Evolutionary conservation across 2,329 filamentous ascomycete genomes (phyloP).

Genomic region (Aspergillus sp.): DNA sequence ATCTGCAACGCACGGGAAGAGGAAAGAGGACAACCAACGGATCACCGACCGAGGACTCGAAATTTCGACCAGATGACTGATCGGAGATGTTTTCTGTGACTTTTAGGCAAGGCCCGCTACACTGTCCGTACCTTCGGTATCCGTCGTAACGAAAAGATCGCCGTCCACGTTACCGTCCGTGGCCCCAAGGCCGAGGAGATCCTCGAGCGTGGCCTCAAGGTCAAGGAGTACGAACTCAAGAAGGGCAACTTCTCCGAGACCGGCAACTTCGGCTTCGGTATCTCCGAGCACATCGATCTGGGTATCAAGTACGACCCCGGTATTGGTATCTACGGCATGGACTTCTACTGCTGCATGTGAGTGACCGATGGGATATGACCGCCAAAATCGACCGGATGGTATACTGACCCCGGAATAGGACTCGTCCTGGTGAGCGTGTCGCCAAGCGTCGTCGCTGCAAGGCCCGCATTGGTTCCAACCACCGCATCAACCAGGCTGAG

Average conservation of each 20-base stretch:
- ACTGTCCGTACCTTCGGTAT: slow-evolving; percentile 99
- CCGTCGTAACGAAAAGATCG: slow-evolving; percentile 99
- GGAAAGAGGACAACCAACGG: not conserved
- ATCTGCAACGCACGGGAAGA: slow-evolving; percentile 2
- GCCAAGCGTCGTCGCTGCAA: slow-evolving; percentile 90
- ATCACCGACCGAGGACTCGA: not conserved
- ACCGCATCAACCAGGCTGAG: slow-evolving; percentile 93
- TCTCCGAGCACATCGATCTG: slow-evolving; percentile 99
- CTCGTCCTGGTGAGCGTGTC: slow-evolving; percentile 96
- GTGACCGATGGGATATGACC: slow-evolving; percentile 29
- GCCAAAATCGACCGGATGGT: not conserved
- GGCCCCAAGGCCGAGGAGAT: slow-evolving; percentile 99
- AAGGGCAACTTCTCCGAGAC: slow-evolving; percentile 99
- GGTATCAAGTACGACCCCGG: slow-evolving; percentile 99
- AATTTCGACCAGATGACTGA: slow-evolving; percentile 14
- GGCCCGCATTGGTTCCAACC: slow-evolving; percentile 78
- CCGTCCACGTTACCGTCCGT: slow-evolving; percentile 98
- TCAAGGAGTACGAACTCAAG: slow-evolving; percentile 99
- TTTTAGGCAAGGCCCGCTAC: slow-evolving; percentile 95
- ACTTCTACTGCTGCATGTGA: slow-evolving; percentile 99
- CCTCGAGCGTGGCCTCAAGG: slow-evolving; percentile 99
- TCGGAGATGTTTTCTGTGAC: slow-evolving; percentile 19
- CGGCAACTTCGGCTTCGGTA: slow-evolving; percentile 99
- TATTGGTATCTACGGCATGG: slow-evolving; percentile 99
- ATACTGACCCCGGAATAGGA: slow-evolving; percentile 52